phyloP scores from a whole-genome alignment of 768 basidiomycete genomes.

The Boletellus ananas region DNA sequence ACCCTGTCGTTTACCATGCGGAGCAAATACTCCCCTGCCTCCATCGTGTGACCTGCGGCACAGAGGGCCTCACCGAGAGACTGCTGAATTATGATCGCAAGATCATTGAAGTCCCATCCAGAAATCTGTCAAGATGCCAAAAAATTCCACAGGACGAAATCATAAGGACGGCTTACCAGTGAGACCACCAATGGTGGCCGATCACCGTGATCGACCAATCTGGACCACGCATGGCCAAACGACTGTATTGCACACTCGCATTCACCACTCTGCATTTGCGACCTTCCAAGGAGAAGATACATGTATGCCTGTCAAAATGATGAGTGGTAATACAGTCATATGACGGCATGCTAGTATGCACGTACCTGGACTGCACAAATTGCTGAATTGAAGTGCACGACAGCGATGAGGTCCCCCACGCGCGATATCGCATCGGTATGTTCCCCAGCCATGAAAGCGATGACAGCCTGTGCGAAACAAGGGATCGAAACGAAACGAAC shows the following conservation, averaged over 20 bases:
- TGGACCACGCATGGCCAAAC: neutral
- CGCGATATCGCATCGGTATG: conserved; percentile 4
- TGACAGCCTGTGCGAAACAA: neutral
- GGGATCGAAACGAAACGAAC: no score
- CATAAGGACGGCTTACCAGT: neutral
- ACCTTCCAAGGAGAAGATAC: conserved; percentile 3
- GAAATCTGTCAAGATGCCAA: neutral
- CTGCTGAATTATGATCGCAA: neutral
- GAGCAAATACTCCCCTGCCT: neutral
- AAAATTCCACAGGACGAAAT: neutral
- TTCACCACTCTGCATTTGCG: neutral
- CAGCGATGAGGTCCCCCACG: neutral
- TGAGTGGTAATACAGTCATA: neutral
- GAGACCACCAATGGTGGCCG: neutral
- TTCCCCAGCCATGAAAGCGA: conserved; percentile 1
- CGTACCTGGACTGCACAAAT: neutral
- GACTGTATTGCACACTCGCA: conserved; percentile 3
- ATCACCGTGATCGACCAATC: neutral
- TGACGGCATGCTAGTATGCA: neutral
- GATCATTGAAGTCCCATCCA: conserved; percentile 5
- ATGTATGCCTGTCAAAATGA: conserved; percentile 4
- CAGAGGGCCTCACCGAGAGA: neutral
- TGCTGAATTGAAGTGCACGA: neutral
- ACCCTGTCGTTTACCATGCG: neutral
- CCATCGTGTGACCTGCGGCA: neutral